phyloP scores from a whole-genome alignment of 257 asterid genomes.

The Leptodermis oblonga region DNA sequence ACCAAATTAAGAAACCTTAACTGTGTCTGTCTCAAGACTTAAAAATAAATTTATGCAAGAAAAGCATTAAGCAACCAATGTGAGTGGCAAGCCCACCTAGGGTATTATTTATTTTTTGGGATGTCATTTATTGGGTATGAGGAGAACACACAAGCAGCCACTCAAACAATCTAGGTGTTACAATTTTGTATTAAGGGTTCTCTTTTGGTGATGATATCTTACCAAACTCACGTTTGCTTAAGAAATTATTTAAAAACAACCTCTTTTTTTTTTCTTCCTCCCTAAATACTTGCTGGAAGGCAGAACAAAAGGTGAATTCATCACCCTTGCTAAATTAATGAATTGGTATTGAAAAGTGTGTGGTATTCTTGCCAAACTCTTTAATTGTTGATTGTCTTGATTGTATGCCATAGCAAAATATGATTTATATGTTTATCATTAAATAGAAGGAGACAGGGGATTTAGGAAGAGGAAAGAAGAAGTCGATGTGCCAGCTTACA shows the following conservation, averaged over 20 bases:
- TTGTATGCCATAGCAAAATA: too few relatives aligned
- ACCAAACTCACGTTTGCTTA: conserved; percentile 9
- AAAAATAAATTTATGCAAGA: too few relatives aligned
- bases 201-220: neutral
- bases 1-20: conserved; percentile 7
- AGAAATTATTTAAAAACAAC: too few relatives aligned
- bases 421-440: too few relatives aligned
- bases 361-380: too few relatives aligned
- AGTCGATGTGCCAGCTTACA: too few relatives aligned
- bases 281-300: neutral
- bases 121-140: neutral
- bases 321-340: neutral
- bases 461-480: too few relatives aligned
- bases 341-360: neutral
- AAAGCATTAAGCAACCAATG: conserved; percentile 24
- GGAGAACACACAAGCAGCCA: neutral
- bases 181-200: neutral
- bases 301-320: neutral
- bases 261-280: too few relatives aligned
- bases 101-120: neutral
- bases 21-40: too few relatives aligned
- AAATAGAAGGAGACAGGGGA: too few relatives aligned
- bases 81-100: conserved; percentile 41
- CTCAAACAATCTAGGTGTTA: neutral
- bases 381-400: too few relatives aligned